Evolutionary conservation across 805 yeast species (phyloP), one percentile per base, ranked within the genome.

Genomic region (Kluyveromyces siamensis): DNA sequence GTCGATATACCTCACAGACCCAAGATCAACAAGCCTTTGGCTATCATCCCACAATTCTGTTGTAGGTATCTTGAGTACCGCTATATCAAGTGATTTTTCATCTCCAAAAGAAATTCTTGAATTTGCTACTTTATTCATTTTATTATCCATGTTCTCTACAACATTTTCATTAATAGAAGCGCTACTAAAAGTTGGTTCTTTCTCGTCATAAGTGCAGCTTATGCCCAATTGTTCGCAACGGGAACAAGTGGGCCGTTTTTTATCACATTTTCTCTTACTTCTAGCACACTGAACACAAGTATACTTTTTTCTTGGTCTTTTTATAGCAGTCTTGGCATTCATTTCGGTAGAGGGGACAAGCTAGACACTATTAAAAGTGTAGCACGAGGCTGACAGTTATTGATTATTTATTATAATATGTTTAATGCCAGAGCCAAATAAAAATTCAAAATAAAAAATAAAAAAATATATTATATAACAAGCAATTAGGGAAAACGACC

Each of bases 181-280:
- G 11, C 30, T 37, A 14, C n/a, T 36, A 8, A 25, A 10, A 35
- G 35, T 19, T n/a, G 37, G 14, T 17, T 19, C 36, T n/a, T 37
- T 30, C 13, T 30, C 39, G 17, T 51, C 55, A 27, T 58, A 58
- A 8, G 44, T 30, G 39, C 62, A 58, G 16, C 46, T 37, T 16
- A 40, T 45, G 2, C 38, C 18, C 9, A 46, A 43, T 14, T 48
- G 50, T 27, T 25, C 41, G 37, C 62, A 59, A 37, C 56, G 41
- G 6, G 50, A 41, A 48, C 62, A 59, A 19, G 17, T 17, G 3
- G 63, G 63, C 30, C 58, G 44, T 16, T 17, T 27, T 48, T 57
- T 58, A 39, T 56, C 60, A 48, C 63, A 59, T 48, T 52, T 57
- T 2, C 50, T 27, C 38, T 58, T 58, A 19, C 52, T 48, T 9